Conservation (phyloP, 192 early-diverging fungal genomes). For the Coemansia javaensis region DNA sequence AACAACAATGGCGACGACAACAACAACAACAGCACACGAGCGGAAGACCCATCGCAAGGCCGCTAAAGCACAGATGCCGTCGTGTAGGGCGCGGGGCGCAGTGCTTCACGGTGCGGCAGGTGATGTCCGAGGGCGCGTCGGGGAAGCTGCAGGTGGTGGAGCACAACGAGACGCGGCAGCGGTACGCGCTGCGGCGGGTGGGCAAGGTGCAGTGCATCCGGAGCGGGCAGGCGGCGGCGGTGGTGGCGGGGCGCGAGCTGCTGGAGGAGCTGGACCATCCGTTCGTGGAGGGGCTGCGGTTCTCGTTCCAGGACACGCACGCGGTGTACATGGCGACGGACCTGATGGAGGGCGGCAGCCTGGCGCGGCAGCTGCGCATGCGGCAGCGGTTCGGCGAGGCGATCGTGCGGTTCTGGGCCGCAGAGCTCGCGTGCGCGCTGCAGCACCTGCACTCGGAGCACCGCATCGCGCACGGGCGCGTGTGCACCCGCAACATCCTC, state of each 20-base stretch:
- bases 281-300: slow-evolving; percentile 77
- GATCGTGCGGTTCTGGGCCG: slow-evolving; percentile 75
- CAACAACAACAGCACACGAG: no score
- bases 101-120: slow-evolving; percentile 80
- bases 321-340: slow-evolving; percentile 87
- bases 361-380: slow-evolving; percentile 60
- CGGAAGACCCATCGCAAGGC: no score
- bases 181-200: slow-evolving; percentile 91
- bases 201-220: slow-evolving; percentile 81
- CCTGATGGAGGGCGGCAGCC: slow-evolving; percentile 85
- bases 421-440: slow-evolving; percentile 79
- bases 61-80: no score
- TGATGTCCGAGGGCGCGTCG: slow-evolving; percentile 84
- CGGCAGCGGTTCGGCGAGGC: slow-evolving; percentile 56
- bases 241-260: slow-evolving; percentile 77
- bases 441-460: slow-evolving; percentile 71
- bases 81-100: slow-evolving; percentile 51
- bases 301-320: slow-evolving; percentile 91
- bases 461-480: slow-evolving; percentile 79
- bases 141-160: slow-evolving; percentile 87
- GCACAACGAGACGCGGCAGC: slow-evolving; percentile 66
- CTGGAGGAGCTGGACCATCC: slow-evolving; percentile 78
- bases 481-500: slow-evolving; percentile 82
- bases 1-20: no score
- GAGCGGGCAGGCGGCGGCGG: slow-evolving; percentile 59